Evolutionary conservation across 306 rosid genomes (phyloP).

Genomic region (Canavalia ensiformis): DNA sequence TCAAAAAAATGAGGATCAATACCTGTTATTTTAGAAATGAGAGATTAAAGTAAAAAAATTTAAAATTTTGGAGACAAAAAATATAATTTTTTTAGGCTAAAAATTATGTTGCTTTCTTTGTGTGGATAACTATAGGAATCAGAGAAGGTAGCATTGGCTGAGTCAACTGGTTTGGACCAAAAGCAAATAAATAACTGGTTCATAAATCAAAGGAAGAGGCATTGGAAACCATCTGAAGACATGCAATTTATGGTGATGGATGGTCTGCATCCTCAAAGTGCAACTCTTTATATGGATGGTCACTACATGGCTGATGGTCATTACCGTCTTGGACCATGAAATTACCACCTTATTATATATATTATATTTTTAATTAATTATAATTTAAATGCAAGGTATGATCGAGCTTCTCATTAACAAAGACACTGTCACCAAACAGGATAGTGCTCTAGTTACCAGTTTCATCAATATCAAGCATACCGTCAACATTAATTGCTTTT

Average conservation of each 20-base stretch:
- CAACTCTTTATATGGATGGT: conserved; percentile 81
- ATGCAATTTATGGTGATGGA: conserved; percentile 99
- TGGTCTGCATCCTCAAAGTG: conserved; percentile 81
- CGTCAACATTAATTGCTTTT: conserved; percentile 4
- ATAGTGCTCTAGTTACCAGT: conserved; percentile 28
- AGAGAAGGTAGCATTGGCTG: conserved; percentile 97
- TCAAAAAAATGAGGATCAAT: no score
- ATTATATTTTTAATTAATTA: not conserved
- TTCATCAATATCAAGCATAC: conserved; percentile 28
- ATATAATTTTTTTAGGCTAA: not conserved
- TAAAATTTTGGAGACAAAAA: no score
- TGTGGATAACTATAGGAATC: conserved; percentile 67
- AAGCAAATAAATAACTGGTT: conserved; percentile 98
- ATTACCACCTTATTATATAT: conserved; percentile 20
- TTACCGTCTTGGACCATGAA: conserved; percentile 87
- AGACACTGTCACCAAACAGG: conserved; percentile 12
- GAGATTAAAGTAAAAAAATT: no score
- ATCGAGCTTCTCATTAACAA: not conserved
- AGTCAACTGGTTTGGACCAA: conserved; percentile 95
- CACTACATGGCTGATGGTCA: conserved; percentile 81
- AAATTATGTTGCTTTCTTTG: not conserved
- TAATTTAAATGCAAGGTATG: conserved; percentile 15
- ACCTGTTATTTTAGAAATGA: no score
- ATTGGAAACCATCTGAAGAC: conserved; percentile 99
- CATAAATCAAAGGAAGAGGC: conserved; percentile 97